Conservation (phyloP, 2,329 filamentous ascomycete genomes). For the Alternaria rosae region DNA sequence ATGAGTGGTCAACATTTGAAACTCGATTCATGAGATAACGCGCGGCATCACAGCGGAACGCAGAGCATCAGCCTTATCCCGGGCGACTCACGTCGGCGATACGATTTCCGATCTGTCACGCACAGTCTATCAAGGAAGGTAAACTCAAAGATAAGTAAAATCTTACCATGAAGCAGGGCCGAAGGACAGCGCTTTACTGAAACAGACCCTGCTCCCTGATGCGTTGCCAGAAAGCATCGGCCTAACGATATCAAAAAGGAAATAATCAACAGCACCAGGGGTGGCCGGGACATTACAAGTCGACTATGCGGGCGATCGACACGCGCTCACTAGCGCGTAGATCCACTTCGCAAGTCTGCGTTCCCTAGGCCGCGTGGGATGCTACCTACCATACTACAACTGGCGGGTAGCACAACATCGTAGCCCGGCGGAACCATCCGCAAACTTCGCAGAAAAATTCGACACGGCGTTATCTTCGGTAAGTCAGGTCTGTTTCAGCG, state of each 20-base stretch:
- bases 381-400: not conserved
- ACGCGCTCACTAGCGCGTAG: not conserved
- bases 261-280: not conserved
- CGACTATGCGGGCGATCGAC: conserved; percentile 7
- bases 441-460: not conserved
- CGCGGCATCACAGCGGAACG: not conserved
- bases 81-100: not conserved
- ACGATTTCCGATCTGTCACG: not conserved
- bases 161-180: not conserved
- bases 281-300: conserved; percentile 8
- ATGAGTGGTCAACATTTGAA: not conserved
- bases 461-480: conserved; percentile 6
- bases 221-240: not conserved
- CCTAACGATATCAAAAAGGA: not conserved
- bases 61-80: not conserved
- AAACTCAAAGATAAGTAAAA: conserved; percentile 1
- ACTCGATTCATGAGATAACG: not conserved
- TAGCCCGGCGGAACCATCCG: conserved; percentile 1
- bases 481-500: not conserved
- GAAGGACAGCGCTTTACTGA: not conserved
- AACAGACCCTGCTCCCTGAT: not conserved
- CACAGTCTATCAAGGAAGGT: not conserved
- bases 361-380: conserved; percentile 6
- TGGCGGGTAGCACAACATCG: conserved; percentile 5
- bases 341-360: not conserved